Evolutionary conservation across 2,329 filamentous ascomycete species (phyloP), one percentile per base, ranked within the genome.

Genomic region (Triangularia verruculosa): DNA sequence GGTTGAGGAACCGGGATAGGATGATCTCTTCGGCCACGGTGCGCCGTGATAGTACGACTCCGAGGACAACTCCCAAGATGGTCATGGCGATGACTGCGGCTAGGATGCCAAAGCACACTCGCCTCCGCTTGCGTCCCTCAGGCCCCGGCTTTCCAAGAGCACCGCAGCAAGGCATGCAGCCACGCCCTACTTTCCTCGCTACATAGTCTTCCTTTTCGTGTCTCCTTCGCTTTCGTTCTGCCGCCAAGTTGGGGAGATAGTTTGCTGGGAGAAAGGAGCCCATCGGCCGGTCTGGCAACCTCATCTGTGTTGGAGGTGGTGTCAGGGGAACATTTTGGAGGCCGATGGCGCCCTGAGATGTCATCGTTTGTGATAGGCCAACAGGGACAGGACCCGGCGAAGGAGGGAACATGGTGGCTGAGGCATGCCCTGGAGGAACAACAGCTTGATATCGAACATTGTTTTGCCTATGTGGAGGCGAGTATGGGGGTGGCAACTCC

Each of bases 1-100:
- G 75, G 72, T 96, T 97, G 62, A 97, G 81, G 89, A 92, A 97
- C 59, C 80, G 79, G 1, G 79, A 81, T n/a, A 77, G 76, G 8
- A 69, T 12, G 67, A 68, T 24, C 71, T 70, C n/a, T 70, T 75
- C 62, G 53, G 59, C 59, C 59, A 58, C 59, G 67, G 77, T 77
- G 67, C 61, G 62, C 2, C 76, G 78, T 60, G 79, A 81, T 52
- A 92, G 76, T 1, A 85, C 80, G 12, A 87, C 82, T 0, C 82
- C 83, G 11, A 92, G 77, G 1, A 85, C 79, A 22, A 89, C 74
- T 15, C 82, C 79, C 11, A 90, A 71, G 22, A 86, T 78, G 24
- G 90, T 80, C 59, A 88, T 74, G 3, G 79, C 72, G 1, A 89
- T 70, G 47, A 89, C 73, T 13, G 78, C 78, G 12, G 78, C 76